Conservation (phyloP, 2,329 filamentous ascomycete species). For the Cladosporium sp. region DNA sequence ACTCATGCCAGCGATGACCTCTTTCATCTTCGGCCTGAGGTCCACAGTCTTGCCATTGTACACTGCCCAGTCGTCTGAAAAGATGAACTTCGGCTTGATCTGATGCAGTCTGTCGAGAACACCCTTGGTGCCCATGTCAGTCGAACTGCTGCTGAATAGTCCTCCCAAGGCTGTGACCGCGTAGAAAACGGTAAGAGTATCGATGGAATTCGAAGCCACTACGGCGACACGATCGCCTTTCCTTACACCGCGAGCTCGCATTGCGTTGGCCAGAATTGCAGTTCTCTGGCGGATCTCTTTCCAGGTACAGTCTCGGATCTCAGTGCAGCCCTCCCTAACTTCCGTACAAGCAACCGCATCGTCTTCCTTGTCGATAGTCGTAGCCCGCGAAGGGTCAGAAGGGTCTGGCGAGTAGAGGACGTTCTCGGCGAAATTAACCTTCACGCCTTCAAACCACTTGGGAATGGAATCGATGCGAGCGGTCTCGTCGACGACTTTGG, state of each 20-base stretch:
- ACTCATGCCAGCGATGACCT: constrained; percentile 65
- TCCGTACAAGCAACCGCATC: constrained; percentile 70
- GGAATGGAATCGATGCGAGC: constrained; percentile 72
- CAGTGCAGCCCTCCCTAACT: constrained; percentile 66
- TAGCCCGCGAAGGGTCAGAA: constrained; percentile 48
- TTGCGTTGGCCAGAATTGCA: constrained; percentile 63
- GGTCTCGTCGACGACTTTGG: constrained; percentile 65
- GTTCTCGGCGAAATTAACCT: constrained; percentile 80
- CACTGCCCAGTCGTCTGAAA: constrained; percentile 76
- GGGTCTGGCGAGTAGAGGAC: constrained; percentile 62
- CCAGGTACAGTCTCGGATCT: constrained; percentile 63
- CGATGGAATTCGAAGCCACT: constrained; percentile 73
- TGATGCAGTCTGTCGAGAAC: constrained; percentile 74
- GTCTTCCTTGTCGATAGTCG: constrained; percentile 68
- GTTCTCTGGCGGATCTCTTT: constrained; percentile 63
- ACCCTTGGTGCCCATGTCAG: constrained; percentile 80
- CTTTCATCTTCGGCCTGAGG: constrained; percentile 69
- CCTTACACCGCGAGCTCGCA: constrained; percentile 65
- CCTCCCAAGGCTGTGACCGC: constrained; percentile 71
- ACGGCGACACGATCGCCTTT: constrained; percentile 75
- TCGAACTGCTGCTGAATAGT: constrained; percentile 74
- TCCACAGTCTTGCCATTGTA: constrained; percentile 79
- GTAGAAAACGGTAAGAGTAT: constrained; percentile 71
- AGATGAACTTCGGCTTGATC: constrained; percentile 76
- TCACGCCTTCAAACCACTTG: constrained; percentile 73